phyloP scores from a whole-genome alignment of 2,329 filamentous ascomycete genomes.

The Paecilomyces dactylethromorphus region DNA sequence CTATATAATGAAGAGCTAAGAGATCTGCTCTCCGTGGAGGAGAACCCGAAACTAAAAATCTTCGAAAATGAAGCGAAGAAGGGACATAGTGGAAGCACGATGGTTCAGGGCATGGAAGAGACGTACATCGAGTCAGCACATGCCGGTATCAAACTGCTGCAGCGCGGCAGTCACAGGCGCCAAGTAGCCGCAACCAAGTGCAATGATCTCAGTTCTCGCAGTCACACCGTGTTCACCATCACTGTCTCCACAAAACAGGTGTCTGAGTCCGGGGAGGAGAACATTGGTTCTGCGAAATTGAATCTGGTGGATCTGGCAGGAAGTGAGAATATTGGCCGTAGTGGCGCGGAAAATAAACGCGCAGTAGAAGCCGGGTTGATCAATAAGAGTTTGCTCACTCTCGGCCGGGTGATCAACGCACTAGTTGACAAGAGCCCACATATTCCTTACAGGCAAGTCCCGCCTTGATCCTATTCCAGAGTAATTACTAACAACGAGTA shows the following conservation, averaged over 20 bases:
- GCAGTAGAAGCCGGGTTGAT: conserved; percentile 93
- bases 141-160: conserved; percentile 81
- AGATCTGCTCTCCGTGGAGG: conserved; percentile 77
- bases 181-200: conserved; percentile 99
- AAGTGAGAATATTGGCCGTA: conserved; percentile 95
- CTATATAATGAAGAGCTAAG: conserved; percentile 96
- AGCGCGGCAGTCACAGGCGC: conserved; percentile 82
- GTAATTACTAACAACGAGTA: conserved; percentile 34
- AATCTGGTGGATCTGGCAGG: conserved; percentile 95
- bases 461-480: not conserved
- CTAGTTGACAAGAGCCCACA: conserved; percentile 84
- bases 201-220: conserved; percentile 94
- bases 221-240: conserved; percentile 95
- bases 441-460: conserved; percentile 62
- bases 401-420: conserved; percentile 95
- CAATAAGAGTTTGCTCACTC: conserved; percentile 92
- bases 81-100: conserved; percentile 66
- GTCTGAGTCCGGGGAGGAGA: conserved; percentile 79
- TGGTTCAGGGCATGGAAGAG: conserved; percentile 98
- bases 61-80: conserved; percentile 75
- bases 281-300: conserved; percentile 83
- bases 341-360: conserved; percentile 95
- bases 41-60: conserved; percentile 83
- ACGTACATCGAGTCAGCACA: conserved; percentile 79
- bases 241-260: conserved; percentile 82